Evolutionary conservation across 768 basidiomycete genomes (phyloP).

Genomic region (Hygrophorus russula): DNA sequence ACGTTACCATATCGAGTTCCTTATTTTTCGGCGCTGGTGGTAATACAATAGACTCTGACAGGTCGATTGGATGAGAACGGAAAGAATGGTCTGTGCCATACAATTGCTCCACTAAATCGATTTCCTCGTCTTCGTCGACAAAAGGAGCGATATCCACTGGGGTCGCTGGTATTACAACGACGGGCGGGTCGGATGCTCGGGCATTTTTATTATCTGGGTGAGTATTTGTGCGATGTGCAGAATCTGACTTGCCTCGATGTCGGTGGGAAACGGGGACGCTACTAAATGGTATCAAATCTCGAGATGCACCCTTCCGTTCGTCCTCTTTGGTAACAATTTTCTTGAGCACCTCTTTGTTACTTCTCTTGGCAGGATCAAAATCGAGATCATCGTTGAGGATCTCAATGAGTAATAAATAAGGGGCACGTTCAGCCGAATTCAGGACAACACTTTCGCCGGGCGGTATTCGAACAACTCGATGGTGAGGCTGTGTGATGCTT

Average conservation of each 20-base stretch:
- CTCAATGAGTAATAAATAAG: slow-evolving; percentile 87
- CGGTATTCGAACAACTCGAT: slow-evolving; percentile 93
- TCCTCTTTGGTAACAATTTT: slow-evolving; percentile 61
- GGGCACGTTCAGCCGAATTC: slow-evolving; percentile 94
- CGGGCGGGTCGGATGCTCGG: slow-evolving; percentile 12
- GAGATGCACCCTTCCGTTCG: slow-evolving; percentile 45
- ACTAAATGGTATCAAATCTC: slow-evolving; percentile 40
- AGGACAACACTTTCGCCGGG: slow-evolving; percentile 96
- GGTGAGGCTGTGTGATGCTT: slow-evolving; percentile 56
- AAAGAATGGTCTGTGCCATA: slow-evolving; percentile 74
- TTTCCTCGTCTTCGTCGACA: slow-evolving; percentile 63
- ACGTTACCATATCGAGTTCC: slow-evolving; percentile 76
- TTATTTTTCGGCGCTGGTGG: slow-evolving; percentile 80
- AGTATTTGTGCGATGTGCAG: slow-evolving; percentile 18
- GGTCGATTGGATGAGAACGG: slow-evolving; percentile 56
- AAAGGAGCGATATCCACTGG: slow-evolving; percentile 10
- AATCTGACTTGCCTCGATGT: slow-evolving; percentile 14
- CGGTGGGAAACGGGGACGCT: slow-evolving; percentile 2
- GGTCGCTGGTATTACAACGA: slow-evolving; percentile 11
- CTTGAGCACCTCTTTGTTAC: slow-evolving; percentile 79
- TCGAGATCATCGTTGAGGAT: slow-evolving; percentile 84
- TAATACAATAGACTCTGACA: slow-evolving; percentile 77
- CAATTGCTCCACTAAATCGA: slow-evolving; percentile 94
- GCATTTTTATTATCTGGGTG: slow-evolving; percentile 17
- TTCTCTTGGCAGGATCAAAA: slow-evolving; percentile 76